Evolutionary conservation across 2,329 filamentous ascomycete genomes (phyloP).

Genomic region (Akanthomyces dipterigenus): DNA sequence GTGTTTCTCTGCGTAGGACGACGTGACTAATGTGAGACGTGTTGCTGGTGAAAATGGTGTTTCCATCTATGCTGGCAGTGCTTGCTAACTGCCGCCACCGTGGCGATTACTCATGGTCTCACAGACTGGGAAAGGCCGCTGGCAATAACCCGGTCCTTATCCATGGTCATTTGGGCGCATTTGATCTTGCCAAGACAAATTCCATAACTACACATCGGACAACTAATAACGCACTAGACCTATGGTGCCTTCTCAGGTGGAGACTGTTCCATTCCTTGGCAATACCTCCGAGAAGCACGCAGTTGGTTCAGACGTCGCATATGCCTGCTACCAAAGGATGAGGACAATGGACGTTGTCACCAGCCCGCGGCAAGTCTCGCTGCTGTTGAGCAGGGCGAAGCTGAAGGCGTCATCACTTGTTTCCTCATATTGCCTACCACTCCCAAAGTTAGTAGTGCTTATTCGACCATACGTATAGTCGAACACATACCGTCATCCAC

Average conservation of each 20-base stretch:
- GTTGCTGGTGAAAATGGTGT: constrained; percentile 24
- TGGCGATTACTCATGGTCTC: constrained; percentile 37
- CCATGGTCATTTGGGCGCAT: constrained; percentile 23
- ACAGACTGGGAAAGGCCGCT: constrained; percentile 28
- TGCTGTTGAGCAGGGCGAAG: constrained; percentile 32
- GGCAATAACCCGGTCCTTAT: constrained; percentile 31
- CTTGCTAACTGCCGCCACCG: constrained; percentile 31
- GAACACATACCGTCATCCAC: constrained; percentile 30
- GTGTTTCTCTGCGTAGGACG: constrained; percentile 20
- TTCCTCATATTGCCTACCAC: constrained; percentile 41
- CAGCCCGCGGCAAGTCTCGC: constrained; percentile 39
- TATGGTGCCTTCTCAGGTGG: constrained; percentile 19
- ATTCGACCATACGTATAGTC: constrained; percentile 32
- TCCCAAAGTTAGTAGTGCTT: constrained; percentile 36
- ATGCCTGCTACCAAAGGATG: constrained; percentile 29
- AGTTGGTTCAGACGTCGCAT: constrained; percentile 39
- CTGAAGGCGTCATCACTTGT: constrained; percentile 31
- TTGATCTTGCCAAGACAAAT: not conserved
- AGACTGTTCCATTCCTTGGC: constrained; percentile 32
- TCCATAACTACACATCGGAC: too few relatives aligned
- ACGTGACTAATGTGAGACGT: constrained; percentile 16
- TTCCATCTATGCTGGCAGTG: constrained; percentile 36
- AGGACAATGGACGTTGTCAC: constrained; percentile 29
- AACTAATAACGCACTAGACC: not conserved
- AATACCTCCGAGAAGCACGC: constrained; percentile 22